Evolutionary conservation across 78 protist species (phyloP).

Genomic region (Pelomyxa schiedti): DNA sequence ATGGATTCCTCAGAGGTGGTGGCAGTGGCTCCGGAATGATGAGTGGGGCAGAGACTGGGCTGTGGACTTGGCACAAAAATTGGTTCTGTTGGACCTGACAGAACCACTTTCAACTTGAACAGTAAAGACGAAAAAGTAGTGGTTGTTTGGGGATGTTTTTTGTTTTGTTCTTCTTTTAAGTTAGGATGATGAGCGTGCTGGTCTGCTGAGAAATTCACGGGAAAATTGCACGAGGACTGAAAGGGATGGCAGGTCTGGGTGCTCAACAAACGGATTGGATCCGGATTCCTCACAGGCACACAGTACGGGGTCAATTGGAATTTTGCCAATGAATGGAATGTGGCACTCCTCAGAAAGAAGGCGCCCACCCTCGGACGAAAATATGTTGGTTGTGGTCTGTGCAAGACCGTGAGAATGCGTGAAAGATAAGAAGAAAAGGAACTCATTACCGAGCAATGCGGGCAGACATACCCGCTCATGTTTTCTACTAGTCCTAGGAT

Average conservation of each 20-base stretch:
- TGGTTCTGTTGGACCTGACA: too few relatives aligned
- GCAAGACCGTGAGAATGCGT: conserved; percentile 14
- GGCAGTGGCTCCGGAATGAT: too few relatives aligned
- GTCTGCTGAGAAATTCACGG: conserved; percentile 12
- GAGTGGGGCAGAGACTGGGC: too few relatives aligned
- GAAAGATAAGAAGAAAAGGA: background rate
- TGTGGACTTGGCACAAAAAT: too few relatives aligned
- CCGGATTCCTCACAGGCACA: conserved; percentile 36
- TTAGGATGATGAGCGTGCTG: too few relatives aligned
- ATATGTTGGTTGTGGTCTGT: conserved; percentile 52
- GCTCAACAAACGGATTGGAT: conserved; percentile 21
- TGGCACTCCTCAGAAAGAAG: conserved; percentile 31
- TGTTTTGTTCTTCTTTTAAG: too few relatives aligned
- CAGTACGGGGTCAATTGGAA: conserved; percentile 69
- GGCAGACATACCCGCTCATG: conserved; percentile 96
- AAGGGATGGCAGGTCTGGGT: conserved; percentile 30
- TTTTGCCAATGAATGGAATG: conserved; percentile 52
- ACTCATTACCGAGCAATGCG: conserved; percentile 61
- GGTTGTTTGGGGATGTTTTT: too few relatives aligned
- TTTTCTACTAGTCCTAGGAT: conserved; percentile 98
- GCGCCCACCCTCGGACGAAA: conserved; percentile 68
- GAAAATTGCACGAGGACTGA: conserved; percentile 8
- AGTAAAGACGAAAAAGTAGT: too few relatives aligned
- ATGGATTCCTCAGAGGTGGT: conserved; percentile 22
- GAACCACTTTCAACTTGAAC: too few relatives aligned